phyloP scores from a whole-genome alignment of 192 early-diverging fungal species.

The Coemansia sp. region DNA sequence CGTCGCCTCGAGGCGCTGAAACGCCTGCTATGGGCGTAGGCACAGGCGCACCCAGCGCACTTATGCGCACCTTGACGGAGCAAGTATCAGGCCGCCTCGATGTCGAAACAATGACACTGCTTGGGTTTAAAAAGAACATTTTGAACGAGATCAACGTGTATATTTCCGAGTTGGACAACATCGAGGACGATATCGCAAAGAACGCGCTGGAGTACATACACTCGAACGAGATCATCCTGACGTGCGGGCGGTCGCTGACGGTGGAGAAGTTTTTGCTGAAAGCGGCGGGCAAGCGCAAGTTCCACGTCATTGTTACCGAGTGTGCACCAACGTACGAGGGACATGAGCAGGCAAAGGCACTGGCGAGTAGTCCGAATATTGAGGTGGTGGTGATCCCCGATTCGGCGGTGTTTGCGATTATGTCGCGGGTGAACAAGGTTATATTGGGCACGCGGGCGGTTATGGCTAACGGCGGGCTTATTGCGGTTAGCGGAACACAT shows the following conservation, averaged over 20 bases:
- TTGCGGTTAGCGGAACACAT: conserved; percentile 77
- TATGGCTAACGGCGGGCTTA: conserved; percentile 89
- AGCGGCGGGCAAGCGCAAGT: conserved; percentile 81
- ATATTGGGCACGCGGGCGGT: conserved; percentile 90
- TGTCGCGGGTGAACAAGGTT: conserved; percentile 98
- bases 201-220: conserved; percentile 91
- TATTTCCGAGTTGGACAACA: conserved; percentile 80
- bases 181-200: conserved; percentile 74
- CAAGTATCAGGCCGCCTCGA: conserved; percentile 49
- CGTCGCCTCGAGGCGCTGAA: conserved; percentile 27
- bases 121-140: conserved; percentile 70
- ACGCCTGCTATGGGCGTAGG: conserved; percentile 42
- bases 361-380: conserved; percentile 72
- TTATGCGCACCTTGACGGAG: conserved; percentile 26
- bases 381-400: conserved; percentile 91
- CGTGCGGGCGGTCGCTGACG: conserved; percentile 81
- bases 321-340: conserved; percentile 86
- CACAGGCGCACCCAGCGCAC: not conserved
- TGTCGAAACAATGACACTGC: conserved; percentile 33
- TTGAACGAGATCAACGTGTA: conserved; percentile 84
- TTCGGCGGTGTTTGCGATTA: conserved; percentile 92
- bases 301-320: conserved; percentile 95
- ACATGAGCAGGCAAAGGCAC: conserved; percentile 75
- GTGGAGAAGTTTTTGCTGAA: conserved; percentile 82
- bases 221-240: conserved; percentile 96